Conservation (phyloP, 192 early-diverging fungal genomes). For the Spizellomyces sp. region DNA sequence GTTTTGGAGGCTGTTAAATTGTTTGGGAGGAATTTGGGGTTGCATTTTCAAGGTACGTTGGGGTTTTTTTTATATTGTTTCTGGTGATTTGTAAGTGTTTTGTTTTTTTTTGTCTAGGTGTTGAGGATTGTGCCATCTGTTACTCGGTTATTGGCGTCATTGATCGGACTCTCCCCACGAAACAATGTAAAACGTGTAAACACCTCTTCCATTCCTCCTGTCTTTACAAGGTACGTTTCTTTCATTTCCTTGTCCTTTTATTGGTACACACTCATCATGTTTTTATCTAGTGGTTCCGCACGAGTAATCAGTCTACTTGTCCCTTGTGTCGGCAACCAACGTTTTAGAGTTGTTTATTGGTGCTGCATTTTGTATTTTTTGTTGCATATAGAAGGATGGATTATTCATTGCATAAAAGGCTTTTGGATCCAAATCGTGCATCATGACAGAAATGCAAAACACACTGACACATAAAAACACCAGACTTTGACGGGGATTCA, state of each 20-base stretch:
- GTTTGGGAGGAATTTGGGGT: slow-evolving; percentile 81
- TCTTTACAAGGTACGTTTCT: slow-evolving; percentile 71
- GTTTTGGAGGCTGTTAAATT: slow-evolving; percentile 78
- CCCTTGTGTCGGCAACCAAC: slow-evolving; percentile 63
- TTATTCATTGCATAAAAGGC: no score
- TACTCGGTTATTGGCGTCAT: slow-evolving; percentile 92
- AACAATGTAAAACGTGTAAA: slow-evolving; percentile 92
- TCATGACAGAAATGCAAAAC: no score
- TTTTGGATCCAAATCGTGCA: no score
- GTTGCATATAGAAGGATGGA: no score
- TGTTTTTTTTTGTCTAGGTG: slow-evolving; percentile 33
- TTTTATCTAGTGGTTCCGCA: slow-evolving; percentile 61
- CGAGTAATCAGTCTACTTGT: slow-evolving; percentile 71
- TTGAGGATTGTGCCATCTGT: slow-evolving; percentile 97
- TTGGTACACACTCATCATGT: background rate
- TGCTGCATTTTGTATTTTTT: no score
- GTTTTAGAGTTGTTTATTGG: slow-evolving; percentile 10
- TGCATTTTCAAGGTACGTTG: slow-evolving; percentile 84
- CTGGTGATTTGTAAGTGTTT: no score
- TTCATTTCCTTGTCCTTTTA: background rate
- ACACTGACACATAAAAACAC: no score
- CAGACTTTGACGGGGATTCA: no score
- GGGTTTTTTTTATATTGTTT: background rate
- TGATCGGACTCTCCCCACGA: slow-evolving; percentile 84
- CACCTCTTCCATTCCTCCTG: slow-evolving; percentile 93